Evolutionary conservation across 176 grass and related monocot species (phyloP), one percentile per base, ranked within the genome.

Genomic region (Bolboschoenus planiculmis): DNA sequence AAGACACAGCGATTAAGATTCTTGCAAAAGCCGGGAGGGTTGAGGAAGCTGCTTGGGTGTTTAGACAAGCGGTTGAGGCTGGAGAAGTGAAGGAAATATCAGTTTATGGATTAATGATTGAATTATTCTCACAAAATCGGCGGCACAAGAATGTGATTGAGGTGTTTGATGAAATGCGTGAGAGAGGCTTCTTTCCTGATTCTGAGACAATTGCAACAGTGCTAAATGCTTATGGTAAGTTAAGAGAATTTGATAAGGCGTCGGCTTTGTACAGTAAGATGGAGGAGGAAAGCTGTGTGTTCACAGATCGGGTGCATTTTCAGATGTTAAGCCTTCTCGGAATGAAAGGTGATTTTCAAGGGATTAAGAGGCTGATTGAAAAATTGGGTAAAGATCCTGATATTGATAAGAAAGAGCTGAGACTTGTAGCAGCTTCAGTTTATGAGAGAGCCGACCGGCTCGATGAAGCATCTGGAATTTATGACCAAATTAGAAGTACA

Each of bases 301-400:
- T 99, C 86, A 91, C 92, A 24, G 92, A 95, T 44, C 80, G 92
- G 67, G 96, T 95, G 63, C 96, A 99, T 75, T 95, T 95, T 84
- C 96, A 99, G 89, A 99, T 99, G 96, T 82, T 95, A 63, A 93
- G 92, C 68, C 88, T 99, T 56, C 61, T 99, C 44, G 92, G 96
- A 20, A 91, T 90, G 24, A 87, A 87, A 83, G 86, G 90, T 58
- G 87, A 99, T 61, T 91, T 93, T 85, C 16, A 90, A n/a, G 86
- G 84, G 51, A 56, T 98, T 68, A 91, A 93, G 58, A 43, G 33
- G 31, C 81, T 93, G 84, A 83, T 91, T 33, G 87, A 55, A 4
- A 84, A 89, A 76, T 88, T 99, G 56, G 84, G 87, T 71, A 11
- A 79, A 76, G 95, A 95, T 29, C 89, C 89, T 10, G 88, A 80